Base-by-base conservation (phyloP, 148 eudicot species). In the Pouteria glomerata region DNA sequence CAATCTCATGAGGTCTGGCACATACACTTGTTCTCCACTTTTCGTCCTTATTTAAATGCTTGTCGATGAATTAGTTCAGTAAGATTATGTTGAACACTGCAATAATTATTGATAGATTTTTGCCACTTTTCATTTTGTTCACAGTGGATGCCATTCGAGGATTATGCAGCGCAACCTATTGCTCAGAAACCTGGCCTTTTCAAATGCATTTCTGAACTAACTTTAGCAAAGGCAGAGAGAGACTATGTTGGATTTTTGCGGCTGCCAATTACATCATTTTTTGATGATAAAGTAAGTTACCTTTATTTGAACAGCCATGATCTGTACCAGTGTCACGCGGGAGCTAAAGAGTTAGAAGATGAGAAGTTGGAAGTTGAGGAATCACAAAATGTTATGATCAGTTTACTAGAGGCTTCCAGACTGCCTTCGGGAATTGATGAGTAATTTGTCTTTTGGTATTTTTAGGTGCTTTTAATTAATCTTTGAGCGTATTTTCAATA, bases 101-200 rank as follows among this genome's bases (percentile, higher is more conserved):
- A 34, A 34, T 21, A 34, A 34, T 33, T 26, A 8, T 4, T 15
- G 39, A n/a, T 23, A 23, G 34, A 37, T 39, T 63, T 65, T n/a
- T 33, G 11, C n/a, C 8, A 21, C 37, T 68, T 21, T 1, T 18
- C 10, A 50, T 66, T 41, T 73, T 63, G 71, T 44, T 42, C 66
- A 48, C 53, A 90, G 96, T 90, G 96, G 93, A 88, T 90, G 87
- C 78, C 86, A 19, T 24, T 88, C 21, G 85, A 77, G 39, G 93
- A 88, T 66, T 90, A 77, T 51, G 84, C 85, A 37, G 80, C 85
- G 35, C 92, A 88, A 78, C 87, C 93, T 33, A 31, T 73, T 47
- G 73, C 77, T 18, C 75, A 79, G 77, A 77, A 67, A 67, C 73
- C 77, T 24, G 57, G 44, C 8, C 63, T 83, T 42, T 79, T 74